Evolutionary conservation across 2,329 filamentous ascomycete species (phyloP), one percentile per base, ranked within the genome.

Genomic region (Catunica adiposa): DNA sequence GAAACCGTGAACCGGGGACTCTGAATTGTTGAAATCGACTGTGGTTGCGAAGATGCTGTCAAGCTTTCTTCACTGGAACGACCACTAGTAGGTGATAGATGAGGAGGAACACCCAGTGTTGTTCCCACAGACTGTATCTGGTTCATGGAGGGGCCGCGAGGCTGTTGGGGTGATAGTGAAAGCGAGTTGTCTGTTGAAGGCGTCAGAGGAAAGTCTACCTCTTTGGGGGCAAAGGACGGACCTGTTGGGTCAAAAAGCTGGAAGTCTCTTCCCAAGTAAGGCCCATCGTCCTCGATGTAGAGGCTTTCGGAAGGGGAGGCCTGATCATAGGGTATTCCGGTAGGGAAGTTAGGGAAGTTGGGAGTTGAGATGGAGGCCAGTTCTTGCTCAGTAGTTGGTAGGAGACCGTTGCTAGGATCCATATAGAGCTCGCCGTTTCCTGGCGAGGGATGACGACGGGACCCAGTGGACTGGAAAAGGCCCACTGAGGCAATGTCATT

Each of bases 51-150:
- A 4, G 53, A 54, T 1, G 25, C 40, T 5, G 40, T 23, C 29
- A 47, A 40, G 40, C 53, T 54, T 14, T 48, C 53, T n/a, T 47
- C 53, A 23, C 53, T 54, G 29, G 53, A 47, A 15, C 42, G 53
- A 6, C 25, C 29, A 17, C 40, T 47, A 15, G 46, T 17, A 48
- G 44, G 23, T 5, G 44, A 48, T 23, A 23, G 15, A 23, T 17
- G 22, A 20, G 22, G 6, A n/a, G 4, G 34, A 15, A 15, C 20
- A 34, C 15, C 25, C 7, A 40, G n/a, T n/a, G 9, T 42, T 9
- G 15, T 15, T 15, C 23, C 15, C 23, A 26, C 26, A 26, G 25
- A 23, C 15, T 20, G 11, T 9, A 17, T 23, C 9, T 17, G 29
- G 23, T 17, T 34, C 29, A 48, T 22, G 34, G 15, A 22, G 14